Base-by-base conservation (phyloP, 139 green algal species). In the Spirogloea muscicola region DNA sequence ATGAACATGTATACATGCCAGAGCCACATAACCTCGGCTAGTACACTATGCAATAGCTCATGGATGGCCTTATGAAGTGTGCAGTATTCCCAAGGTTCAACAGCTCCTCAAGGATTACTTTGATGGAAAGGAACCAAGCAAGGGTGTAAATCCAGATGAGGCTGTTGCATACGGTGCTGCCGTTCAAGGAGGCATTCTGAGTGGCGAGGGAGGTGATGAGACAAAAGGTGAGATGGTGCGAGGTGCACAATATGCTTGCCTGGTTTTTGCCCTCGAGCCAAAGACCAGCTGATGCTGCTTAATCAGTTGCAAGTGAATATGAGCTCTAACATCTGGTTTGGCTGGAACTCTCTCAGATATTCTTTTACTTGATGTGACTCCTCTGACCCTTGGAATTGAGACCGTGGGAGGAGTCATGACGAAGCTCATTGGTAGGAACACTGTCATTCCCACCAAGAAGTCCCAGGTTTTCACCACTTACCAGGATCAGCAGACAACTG, bases 391-490 rank as follows among this genome's bases (percentile, higher is more conserved):
- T 41, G 85, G 85, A 18, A 86, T 90, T 65, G 76, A 87, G 66
- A 88, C 84, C 6, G 84, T 87, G 18, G 84, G 84, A 3, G 84
- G 84, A n/a, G 77, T 87, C 5, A 86, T 90, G 80, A 89, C 85
- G 9, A 88, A 87, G 64, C 72, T 90, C 37, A 90, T 90, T 57
- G 68, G 81, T 2, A 55, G 85, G 5, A 89, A 89, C 75, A 88
- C 85, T 1, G 79, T 85, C 36, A 88, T 90, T 51, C 95, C 95
- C 65, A 98, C 94, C 74, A 98, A 98, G 89, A 99, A 99, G 88
- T 89, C 77, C 33, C 93, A 98, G 90, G 90, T 87, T 33, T 98
- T 99, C 90, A 96, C 94, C 76, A 99, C 95, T 10, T 97, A 97
- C 88, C 87, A 96, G 84, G 94, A 99, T 84, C 84, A 98, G 64